Conservation (phyloP, 2,329 filamentous ascomycete genomes). For the Neofusicoccum umdonicola region DNA sequence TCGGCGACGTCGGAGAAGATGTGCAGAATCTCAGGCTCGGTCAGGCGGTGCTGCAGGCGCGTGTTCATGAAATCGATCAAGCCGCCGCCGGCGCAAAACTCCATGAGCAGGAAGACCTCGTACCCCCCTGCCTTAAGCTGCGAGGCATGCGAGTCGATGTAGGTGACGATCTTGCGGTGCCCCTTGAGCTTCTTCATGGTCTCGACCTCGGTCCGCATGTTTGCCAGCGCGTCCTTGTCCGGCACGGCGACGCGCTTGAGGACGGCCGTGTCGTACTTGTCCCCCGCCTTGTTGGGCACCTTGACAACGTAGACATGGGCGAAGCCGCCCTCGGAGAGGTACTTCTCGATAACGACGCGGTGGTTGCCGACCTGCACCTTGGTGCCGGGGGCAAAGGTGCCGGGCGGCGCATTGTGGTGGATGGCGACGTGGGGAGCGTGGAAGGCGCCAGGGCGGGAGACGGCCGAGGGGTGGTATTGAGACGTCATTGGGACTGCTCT, state of each 20-base stretch:
- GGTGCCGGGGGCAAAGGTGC: slow-evolving; percentile 88
- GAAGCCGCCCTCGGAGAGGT: slow-evolving; percentile 96
- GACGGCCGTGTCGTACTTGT: slow-evolving; percentile 78
- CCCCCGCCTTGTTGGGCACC: slow-evolving; percentile 67
- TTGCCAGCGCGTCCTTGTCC: slow-evolving; percentile 89
- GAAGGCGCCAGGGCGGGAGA: slow-evolving; percentile 35
- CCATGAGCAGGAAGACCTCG: slow-evolving; percentile 98
- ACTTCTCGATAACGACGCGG: slow-evolving; percentile 91
- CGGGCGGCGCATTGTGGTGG: slow-evolving; percentile 48
- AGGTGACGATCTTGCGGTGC: slow-evolving; percentile 92
- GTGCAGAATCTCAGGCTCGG: slow-evolving; percentile 93
- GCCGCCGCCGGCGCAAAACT: slow-evolving; percentile 91
- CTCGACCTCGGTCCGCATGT: slow-evolving; percentile 98
- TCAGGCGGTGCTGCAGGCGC: slow-evolving; percentile 88
- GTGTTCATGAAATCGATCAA: slow-evolving; percentile 99
- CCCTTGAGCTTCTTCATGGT: slow-evolving; percentile 99
- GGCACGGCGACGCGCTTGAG: slow-evolving; percentile 94
- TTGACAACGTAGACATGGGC: slow-evolving; percentile 97
- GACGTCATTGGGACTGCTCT: slow-evolving; percentile 32
- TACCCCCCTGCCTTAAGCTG: slow-evolving; percentile 91
- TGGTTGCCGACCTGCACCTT: slow-evolving; percentile 96
- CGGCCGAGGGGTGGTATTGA: slow-evolving; percentile 34
- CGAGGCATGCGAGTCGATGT: slow-evolving; percentile 97
- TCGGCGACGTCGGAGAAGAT: slow-evolving; percentile 96
- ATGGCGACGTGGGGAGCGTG: slow-evolving; percentile 26